These are phyloP conservation scores for Stylosanthes scabra DNA, from an alignment of 331 rosid genomes.

Conservation along the genomic window DNA sequence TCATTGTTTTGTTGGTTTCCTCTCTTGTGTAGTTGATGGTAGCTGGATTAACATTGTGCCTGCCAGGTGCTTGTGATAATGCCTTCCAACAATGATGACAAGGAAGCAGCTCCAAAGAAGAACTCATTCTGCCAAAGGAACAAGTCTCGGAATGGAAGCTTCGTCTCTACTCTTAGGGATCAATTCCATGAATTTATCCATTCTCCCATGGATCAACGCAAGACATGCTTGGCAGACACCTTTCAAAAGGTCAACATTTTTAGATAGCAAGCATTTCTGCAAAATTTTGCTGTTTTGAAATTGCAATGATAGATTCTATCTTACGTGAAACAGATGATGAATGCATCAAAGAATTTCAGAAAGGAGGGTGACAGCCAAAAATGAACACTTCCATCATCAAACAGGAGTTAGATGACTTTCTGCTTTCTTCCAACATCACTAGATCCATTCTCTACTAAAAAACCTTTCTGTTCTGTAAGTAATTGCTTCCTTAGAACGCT, in stretches of 20 bases:
- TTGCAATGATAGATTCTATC: constrained; percentile 7
- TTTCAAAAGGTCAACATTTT: constrained; percentile 50
- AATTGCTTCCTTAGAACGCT: not conserved
- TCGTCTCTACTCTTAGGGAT: constrained; percentile 53
- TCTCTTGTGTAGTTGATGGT: not conserved
- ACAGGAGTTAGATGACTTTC: no score
- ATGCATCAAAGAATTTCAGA: constrained; percentile 39
- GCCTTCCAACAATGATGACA: constrained; percentile 40
- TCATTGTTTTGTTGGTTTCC: not conserved
- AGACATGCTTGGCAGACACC: constrained; percentile 60
- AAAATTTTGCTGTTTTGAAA: not conserved
- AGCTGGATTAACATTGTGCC: constrained; percentile 23
- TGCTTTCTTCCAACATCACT: no score
- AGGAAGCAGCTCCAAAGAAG: constrained; percentile 29
- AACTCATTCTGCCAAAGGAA: constrained; percentile 60
- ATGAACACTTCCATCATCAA: constrained; percentile 42
- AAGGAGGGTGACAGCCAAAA: constrained; percentile 33
- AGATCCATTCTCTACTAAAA: constrained; percentile 5
- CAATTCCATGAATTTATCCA: constrained; percentile 63
- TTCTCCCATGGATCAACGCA: constrained; percentile 67
- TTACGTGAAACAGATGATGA: constrained; percentile 53
- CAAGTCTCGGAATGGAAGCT: constrained; percentile 65
- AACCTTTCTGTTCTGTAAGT: constrained; percentile 7
- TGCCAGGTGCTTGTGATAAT: constrained; percentile 40
- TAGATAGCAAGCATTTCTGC: not conserved